phyloP scores from a whole-genome alignment of 495 filamentous ascomycete genomes.

The Neurospora sp. region DNA sequence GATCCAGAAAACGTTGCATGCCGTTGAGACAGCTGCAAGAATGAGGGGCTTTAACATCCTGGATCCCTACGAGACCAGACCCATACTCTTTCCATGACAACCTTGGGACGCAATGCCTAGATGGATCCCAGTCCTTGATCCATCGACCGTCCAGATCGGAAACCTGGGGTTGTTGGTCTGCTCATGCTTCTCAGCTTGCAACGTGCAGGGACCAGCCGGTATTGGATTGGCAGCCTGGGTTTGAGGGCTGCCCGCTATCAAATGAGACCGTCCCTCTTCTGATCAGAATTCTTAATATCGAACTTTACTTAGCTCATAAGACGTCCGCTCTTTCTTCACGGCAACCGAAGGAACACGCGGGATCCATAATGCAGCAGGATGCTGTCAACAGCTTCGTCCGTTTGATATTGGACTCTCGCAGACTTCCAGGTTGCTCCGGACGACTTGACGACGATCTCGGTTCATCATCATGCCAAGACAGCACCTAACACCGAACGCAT shows the following conservation, averaged over 20 bases:
- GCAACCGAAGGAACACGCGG: neutral
- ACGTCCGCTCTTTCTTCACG: neutral
- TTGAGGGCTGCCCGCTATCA: neutral
- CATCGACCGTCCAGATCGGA: neutral
- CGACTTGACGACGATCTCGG: neutral
- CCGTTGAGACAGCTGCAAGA: neutral
- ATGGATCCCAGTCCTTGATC: neutral
- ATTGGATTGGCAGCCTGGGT: neutral
- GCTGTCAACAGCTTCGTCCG: neutral
- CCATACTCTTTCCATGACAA: neutral
- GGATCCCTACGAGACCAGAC: neutral
- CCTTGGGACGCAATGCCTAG: neutral
- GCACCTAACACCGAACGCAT: slow-evolving; percentile 19
- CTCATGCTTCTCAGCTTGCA: neutral
- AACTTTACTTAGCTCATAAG: neutral
- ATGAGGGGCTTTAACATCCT: neutral
- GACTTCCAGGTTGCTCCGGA: neutral
- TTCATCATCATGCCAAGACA: slow-evolving; percentile 20
- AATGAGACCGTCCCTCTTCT: neutral
- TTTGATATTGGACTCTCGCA: neutral
- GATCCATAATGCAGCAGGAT: neutral
- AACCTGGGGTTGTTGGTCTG: neutral
- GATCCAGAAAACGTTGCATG: neutral
- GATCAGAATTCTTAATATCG: neutral
- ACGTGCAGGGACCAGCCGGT: neutral